Base-by-base conservation (phyloP, 257 asterid species). In the Avicennia marina region DNA sequence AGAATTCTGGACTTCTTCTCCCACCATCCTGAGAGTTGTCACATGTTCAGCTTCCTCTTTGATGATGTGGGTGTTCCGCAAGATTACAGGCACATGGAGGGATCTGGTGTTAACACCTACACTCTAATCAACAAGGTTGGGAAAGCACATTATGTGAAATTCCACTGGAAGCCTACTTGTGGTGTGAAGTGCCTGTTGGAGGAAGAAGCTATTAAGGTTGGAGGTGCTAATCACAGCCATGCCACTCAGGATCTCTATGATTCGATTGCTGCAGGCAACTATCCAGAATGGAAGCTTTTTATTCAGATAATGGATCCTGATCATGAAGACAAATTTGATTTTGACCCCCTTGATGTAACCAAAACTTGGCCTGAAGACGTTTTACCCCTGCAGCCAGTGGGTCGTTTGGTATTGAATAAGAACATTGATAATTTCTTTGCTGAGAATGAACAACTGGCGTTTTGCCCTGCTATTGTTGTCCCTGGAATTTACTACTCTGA, bases 151-250 rank as follows among this genome's bases (percentile, higher is more conserved):
- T 89, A 89, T 48, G 97, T 93, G 62, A 93, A 93, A 57, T 93
- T 93, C 76, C 97, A 89, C 57, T 93, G 98, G 98, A 93, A 75
- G 81, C 98, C 98, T 8, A 93, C 98, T 29, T 93, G 97, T 66
- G 98, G 95, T 22, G 95, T 93, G 50, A 93, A 89, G 69, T 77
- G 83, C 63, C 77, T 93, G 48, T 60, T 81, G 71, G 96, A 89
- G 13, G 97, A 86, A 1, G 97, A 93, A 43, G 88, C 94, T 17
- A 48, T 82, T 52, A 80, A 71, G 67, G 84, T 93, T 44, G 98
- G 96, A 22, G 98, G 98, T 41, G 56, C 87, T 4, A 93, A 93
- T 56, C 98, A 93, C 66, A 93, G 98, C 65, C 98, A 93, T 31
- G 98, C 97, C 53, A 93, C 96, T 26, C 78, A 93, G 74, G 98